Evolutionary conservation across 805 yeast genomes (phyloP).

Genomic region (Zygosaccharomyces gambellarensis): DNA sequence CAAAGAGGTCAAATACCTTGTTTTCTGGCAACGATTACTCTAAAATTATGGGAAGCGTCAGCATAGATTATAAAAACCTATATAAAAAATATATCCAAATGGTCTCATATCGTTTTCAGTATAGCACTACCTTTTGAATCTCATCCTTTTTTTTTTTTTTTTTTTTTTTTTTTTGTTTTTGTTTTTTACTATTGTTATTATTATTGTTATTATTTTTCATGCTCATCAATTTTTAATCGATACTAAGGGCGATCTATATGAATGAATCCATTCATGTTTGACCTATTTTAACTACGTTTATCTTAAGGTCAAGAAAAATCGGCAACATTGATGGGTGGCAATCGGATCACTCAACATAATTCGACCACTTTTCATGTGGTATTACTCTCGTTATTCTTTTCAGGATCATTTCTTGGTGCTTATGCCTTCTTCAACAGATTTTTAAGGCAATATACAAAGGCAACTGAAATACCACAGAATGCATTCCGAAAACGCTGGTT

Average conservation of each 20-base stretch:
- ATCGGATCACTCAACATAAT: constrained; percentile 3
- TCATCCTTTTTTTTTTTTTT: too few species aligned
- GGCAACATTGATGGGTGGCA: constrained; percentile 7
- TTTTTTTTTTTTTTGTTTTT: too few species aligned
- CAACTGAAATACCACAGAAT: constrained; percentile 45
- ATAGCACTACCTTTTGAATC: background rate
- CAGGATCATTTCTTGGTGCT: constrained; percentile 41
- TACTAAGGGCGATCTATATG: too few species aligned
- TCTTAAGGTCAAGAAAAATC: background rate
- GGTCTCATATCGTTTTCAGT: too few species aligned
- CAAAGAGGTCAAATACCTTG: constrained; percentile 71
- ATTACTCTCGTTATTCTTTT: constrained; percentile 32
- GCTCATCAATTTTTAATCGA: too few species aligned
- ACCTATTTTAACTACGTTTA: too few species aligned
- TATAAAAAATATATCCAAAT: too few species aligned
- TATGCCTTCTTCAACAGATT: constrained; percentile 42
- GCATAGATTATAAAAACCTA: background rate
- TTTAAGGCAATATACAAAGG: constrained; percentile 48
- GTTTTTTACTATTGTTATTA: too few species aligned
- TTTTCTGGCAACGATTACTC: constrained; percentile 66
- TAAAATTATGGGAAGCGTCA: constrained; percentile 53
- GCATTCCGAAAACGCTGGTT: constrained; percentile 44
- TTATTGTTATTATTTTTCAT: too few species aligned
- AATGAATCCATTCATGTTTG: background rate
- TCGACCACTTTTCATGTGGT: constrained; percentile 13